phyloP scores from a whole-genome alignment of 768 basidiomycete genomes.

The Pleurotus djamor region DNA sequence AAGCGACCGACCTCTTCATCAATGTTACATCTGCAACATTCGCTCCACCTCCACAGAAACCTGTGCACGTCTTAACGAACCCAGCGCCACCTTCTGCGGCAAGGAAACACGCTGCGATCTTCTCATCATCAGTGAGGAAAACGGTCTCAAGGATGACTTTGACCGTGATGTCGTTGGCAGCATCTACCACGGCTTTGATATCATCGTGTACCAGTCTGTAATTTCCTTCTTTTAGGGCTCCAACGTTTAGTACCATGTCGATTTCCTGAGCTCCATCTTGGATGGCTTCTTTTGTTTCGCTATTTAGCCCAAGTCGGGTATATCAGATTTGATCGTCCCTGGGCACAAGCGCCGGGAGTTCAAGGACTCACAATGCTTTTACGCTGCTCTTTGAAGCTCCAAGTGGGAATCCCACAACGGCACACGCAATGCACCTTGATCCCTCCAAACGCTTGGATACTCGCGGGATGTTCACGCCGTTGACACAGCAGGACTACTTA shows the following conservation, averaged over 20 bases:
- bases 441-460: conserved; percentile 36
- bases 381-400: conserved; percentile 40
- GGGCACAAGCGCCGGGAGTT: not conserved
- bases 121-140: conserved; percentile 41
- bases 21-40: conserved; percentile 40
- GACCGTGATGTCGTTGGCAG: conserved; percentile 29
- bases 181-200: conserved; percentile 33
- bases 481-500: conserved; percentile 49
- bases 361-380: conserved; percentile 45
- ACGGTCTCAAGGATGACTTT: conserved; percentile 55
- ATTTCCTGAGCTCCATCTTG: conserved; percentile 46
- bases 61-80: conserved; percentile 56
- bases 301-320: conserved; percentile 10
- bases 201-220: conserved; percentile 36
- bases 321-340: not conserved
- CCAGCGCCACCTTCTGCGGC: conserved; percentile 48
- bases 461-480: conserved; percentile 39
- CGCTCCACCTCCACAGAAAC: conserved; percentile 47
- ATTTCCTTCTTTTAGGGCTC: conserved; percentile 36
- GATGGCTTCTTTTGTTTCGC: conserved; percentile 46
- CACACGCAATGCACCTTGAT: conserved; percentile 37
- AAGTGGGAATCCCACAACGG: conserved; percentile 50
- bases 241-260: conserved; percentile 50
- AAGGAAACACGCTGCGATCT: conserved; percentile 43
- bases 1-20: conserved; percentile 38